Conservation (phyloP, 1,284 basidiomycete species). For the Neotropicomus parvogracilis region DNA sequence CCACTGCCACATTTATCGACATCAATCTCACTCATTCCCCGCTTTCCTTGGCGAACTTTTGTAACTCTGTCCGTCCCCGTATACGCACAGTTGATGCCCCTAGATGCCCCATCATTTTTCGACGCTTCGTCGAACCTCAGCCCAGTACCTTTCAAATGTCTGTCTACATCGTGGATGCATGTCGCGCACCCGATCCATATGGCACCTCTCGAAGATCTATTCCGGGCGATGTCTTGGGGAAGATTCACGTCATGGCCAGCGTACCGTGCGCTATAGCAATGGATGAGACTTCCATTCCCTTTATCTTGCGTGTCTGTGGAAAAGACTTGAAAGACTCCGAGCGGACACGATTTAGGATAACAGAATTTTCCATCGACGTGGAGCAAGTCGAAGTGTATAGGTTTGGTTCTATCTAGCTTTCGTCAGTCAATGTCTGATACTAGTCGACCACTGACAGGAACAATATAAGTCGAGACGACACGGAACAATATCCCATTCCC, state of each 20-base stretch:
- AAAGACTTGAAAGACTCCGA: constrained; percentile 45
- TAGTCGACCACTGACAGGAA: constrained; percentile 33
- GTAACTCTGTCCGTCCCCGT: constrained; percentile 45
- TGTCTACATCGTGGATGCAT: constrained; percentile 28
- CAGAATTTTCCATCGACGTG: constrained; percentile 52
- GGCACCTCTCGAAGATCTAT: constrained; percentile 31
- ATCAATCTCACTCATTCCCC: constrained; percentile 39
- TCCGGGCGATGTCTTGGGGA: constrained; percentile 51
- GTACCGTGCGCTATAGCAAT: constrained; percentile 54
- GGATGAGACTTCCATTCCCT: constrained; percentile 44
- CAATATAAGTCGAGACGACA: constrained; percentile 38
- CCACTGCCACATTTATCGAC: constrained; percentile 54
- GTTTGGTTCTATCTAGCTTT: constrained; percentile 38
- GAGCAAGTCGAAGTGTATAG: constrained; percentile 62
- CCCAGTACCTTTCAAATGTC: constrained; percentile 23
- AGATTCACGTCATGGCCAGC: constrained; percentile 58
- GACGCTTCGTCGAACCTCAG: constrained; percentile 45
- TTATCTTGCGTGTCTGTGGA: constrained; percentile 60
- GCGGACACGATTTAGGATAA: constrained; percentile 50
- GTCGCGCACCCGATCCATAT: constrained; percentile 10
- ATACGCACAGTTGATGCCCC: constrained; percentile 36
- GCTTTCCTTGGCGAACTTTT: constrained; percentile 48
- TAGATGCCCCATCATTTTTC: constrained; percentile 39
- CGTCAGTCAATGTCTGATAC: constrained; percentile 9
- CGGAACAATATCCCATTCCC: constrained; percentile 52